Percentiles rank a stretch among this genome's conserved stretches.
Evolutionary conservation across 2,329 filamentous ascomycete species (phyloP).

Genomic region (Akanthomyces uredinophilus): DNA sequence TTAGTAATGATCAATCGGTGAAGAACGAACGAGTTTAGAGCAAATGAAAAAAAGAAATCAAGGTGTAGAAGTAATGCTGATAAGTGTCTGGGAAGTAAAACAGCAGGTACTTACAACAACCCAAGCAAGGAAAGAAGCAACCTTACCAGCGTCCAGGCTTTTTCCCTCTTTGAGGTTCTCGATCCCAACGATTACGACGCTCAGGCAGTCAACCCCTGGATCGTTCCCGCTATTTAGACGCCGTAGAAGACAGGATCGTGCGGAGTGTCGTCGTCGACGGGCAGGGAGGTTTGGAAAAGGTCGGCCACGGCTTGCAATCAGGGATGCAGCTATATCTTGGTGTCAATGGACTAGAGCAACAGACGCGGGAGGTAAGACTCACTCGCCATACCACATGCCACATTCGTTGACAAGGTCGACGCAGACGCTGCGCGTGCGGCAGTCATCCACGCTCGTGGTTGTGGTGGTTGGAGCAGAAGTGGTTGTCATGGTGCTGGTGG

Average conservation of each 20-base stretch:
- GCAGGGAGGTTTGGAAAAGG: constrained; percentile 18
- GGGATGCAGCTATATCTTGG: constrained; percentile 17
- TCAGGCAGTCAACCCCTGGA: no score
- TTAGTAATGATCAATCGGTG: no score
- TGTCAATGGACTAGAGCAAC: no score
- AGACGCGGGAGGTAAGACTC: constrained; percentile 13
- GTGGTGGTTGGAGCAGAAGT: neutral
- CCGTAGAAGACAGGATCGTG: neutral
- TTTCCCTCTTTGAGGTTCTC: neutral
- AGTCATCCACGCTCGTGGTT: neutral
- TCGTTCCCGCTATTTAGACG: neutral
- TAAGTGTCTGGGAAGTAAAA: neutral
- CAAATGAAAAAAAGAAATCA: no score
- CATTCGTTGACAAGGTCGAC: constrained; percentile 9
- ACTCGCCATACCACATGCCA: constrained; percentile 19
- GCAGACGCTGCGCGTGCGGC: constrained; percentile 7
- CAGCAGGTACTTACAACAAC: neutral
- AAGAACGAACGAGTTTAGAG: no score
- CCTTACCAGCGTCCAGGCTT: neutral
- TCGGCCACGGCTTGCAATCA: constrained; percentile 14
- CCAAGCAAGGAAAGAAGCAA: neutral
- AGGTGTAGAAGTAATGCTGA: no score
- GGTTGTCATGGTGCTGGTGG: neutral
- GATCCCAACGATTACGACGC: neutral
- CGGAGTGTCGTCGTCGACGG: neutral